Percentiles rank a stretch among this genome's conserved stretches.
Conservation (phyloP, 2,329 filamentous ascomycete species). For the Aspergillus sp. region DNA sequence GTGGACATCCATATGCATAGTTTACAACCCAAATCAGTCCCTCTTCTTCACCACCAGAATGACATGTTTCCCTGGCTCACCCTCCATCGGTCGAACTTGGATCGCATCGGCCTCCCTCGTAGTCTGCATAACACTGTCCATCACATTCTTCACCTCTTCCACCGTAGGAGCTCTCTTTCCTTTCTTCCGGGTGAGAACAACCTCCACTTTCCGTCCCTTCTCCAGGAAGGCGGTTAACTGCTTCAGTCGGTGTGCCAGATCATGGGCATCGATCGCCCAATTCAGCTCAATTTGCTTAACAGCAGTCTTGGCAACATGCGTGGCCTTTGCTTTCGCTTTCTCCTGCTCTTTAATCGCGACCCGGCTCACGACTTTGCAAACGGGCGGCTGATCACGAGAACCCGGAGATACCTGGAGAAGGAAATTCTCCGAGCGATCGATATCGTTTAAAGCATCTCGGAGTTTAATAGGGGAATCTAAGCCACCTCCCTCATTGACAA, state of each 20-base stretch:
- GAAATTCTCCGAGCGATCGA: constrained; percentile 51
- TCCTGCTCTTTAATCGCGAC: constrained; percentile 48
- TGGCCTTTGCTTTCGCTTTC: constrained; percentile 35
- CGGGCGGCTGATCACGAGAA: constrained; percentile 44
- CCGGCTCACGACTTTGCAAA: constrained; percentile 70
- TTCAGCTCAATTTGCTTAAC: constrained; percentile 82
- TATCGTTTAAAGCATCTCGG: constrained; percentile 34
- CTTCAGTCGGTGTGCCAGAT: constrained; percentile 69
- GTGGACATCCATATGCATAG: background rate
- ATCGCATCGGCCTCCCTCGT: constrained; percentile 42
- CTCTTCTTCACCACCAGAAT: constrained; percentile 37
- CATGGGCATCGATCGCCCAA: constrained; percentile 77
- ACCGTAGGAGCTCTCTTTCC: constrained; percentile 57
- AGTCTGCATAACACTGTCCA: constrained; percentile 50
- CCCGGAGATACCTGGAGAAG: constrained; percentile 50
- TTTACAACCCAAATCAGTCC: constrained; percentile 5
- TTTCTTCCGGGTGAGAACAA: constrained; percentile 67
- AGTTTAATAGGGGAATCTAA: constrained; percentile 29
- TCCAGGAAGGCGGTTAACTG: constrained; percentile 66
- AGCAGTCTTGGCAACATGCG: constrained; percentile 39
- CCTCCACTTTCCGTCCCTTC: constrained; percentile 72
- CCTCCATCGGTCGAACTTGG: constrained; percentile 42
- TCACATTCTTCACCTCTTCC: constrained; percentile 60
- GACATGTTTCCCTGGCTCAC: constrained; percentile 37
- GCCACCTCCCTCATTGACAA: constrained; percentile 32